Evolutionary conservation across 164 flowering plant species (phyloP), one percentile per base, ranked within the genome.

Genomic region (Nymphaea colorata): DNA sequence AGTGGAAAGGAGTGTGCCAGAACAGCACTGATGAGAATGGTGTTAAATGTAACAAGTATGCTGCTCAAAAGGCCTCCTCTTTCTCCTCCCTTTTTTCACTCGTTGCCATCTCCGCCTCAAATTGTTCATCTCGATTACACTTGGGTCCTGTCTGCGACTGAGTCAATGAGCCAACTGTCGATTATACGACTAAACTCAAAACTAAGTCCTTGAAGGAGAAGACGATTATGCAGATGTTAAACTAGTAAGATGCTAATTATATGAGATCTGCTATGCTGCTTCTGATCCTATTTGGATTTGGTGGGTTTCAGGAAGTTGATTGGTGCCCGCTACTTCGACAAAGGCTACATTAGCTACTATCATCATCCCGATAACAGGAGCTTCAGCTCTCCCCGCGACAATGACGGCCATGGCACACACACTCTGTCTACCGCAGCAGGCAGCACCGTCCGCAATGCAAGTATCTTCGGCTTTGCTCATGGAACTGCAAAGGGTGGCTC

Each of bases 401-500:
- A 5, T 25, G 66, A 67, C 14, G 77, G 77, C 47, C 77, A 74
- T 45, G 77, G 77, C 42, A 63, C 74, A 4, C 77, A 74, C 70
- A 74, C 76, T 7, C 67, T 70, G 7, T 70, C 76, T 3, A 74
- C 76, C 3, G 73, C 70, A 3, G 76, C 63, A 1, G 76, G 76
- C 12, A 62, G 61, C 66, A 60, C n/a, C 44, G 76, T 73, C 11
- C 43, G 51, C 47, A 57, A 44, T 4, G 72, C 69, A 4, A 69
- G 18, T 36, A 14, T 69, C 45, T 61, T 47, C 3, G 76, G 72
- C 8, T 25, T 10, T n/a, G 72, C 45, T 61, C 61, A 61, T 25
- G 72, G 76, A 3, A 66, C 69, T 0, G 70, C 72, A 17, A 42
- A 63, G 16, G 76, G 72, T 3, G 76, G 69, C 2, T 16, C 76